Evolutionary conservation across 768 basidiomycete genomes (phyloP), one percentile per base, ranked within the genome.

Genomic region (Tulasnella sp.): DNA sequence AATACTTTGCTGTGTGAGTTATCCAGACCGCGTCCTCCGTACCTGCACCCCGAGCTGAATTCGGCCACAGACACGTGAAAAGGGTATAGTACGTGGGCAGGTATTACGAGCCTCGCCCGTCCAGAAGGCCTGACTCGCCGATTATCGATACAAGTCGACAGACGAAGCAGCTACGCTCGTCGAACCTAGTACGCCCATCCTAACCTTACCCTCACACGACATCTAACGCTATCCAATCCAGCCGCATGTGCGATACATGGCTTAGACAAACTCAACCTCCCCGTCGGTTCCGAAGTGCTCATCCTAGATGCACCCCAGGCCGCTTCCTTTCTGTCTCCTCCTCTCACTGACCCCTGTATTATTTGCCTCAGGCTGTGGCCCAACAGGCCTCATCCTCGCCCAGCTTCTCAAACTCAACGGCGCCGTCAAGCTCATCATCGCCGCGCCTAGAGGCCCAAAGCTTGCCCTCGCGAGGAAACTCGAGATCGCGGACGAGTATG

Each of bases 201-300:
- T 31, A 27, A 19, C 2, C 11, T 7, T n/a, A 11, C 32, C 14
- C 8, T 15, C 7, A 9, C 14, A 0, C 7, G n/a, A 8, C n/a
- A 21, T 2, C 21, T 15, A 39, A 51, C 23, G 2, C 17, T 31
- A 5, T 4, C 6, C 6, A 6, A 15, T 27, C 2, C n/a, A 57
- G 86, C 88, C 3, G 83, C 90, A 4, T 94, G 90, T 62, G 91
- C 91, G 31, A 79, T 94, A 49, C 90, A 94, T 67, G 90, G 90
- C 5, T 80, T 92, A 60, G 90, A 94, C 70, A 88, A 89, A 68
- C 78, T 94, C 57, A 78, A 74, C 57, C 82, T 86, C 1, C 79
- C 83, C 3, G 86, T 91, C 58, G 90, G 90, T 25, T 73, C 85
- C 37, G 87, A 91, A 49, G 88, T 85, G 17, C 78, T 94, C 51